Conservation (phyloP, 1,284 basidiomycete genomes). For the Cryptococcus sp. region DNA sequence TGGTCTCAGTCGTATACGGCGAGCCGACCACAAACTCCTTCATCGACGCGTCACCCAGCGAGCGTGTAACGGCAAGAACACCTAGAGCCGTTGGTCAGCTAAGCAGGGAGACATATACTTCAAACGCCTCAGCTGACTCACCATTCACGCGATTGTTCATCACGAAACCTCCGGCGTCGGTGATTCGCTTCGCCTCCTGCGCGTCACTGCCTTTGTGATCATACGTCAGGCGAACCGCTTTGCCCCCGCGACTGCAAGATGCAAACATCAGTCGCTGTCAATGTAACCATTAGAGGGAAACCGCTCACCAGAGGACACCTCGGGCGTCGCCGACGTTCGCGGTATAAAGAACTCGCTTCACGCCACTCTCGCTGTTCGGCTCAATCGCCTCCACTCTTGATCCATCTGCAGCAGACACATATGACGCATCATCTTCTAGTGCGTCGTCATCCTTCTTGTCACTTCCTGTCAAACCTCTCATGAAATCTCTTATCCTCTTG, state of each 20-base stretch:
- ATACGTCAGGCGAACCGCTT: conserved; percentile 91
- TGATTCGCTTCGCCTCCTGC: conserved; percentile 96
- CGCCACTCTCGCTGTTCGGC: conserved; percentile 31
- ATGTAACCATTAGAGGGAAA: background rate
- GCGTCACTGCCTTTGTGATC: conserved; percentile 98
- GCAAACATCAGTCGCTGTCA: background rate
- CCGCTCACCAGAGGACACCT: conserved; percentile 52
- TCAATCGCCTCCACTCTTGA: conserved; percentile 49
- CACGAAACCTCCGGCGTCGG: conserved; percentile 96
- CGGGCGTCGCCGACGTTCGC: conserved; percentile 82
- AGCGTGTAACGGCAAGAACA: conserved; percentile 93
- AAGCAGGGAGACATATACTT: background rate
- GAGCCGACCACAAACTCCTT: conserved; percentile 99
- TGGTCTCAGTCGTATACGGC: conserved; percentile 97
- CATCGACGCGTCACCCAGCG: conserved; percentile 96
- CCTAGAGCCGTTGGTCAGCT: conserved; percentile 47
- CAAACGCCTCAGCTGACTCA: conserved; percentile 23
- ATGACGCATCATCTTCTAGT: conserved; percentile 26
- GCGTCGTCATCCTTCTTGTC: conserved; percentile 29
- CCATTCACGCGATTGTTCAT: conserved; percentile 97
- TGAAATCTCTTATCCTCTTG: conserved; percentile 48
- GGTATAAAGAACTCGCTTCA: conserved; percentile 82
- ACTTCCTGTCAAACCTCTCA: conserved; percentile 44
- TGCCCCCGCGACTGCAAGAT: conserved; percentile 67
- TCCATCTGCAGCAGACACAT: conserved; percentile 34